These are phyloP conservation scores for Arbutus unedo DNA, from an alignment of 148 eudicot species.

Conservation along the genomic window DNA sequence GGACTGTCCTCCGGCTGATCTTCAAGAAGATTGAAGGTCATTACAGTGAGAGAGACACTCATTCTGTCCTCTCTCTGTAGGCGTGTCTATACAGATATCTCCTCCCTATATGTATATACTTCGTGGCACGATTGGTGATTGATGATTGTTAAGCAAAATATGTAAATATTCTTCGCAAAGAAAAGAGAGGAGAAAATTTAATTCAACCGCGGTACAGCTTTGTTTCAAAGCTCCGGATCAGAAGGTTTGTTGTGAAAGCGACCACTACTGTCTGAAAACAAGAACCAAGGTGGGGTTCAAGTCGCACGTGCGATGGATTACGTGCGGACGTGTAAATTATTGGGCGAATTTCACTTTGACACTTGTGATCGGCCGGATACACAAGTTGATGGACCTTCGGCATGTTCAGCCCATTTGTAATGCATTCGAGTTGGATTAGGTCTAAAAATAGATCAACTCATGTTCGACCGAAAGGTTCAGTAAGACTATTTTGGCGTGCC, in stretches of 20 bases:
- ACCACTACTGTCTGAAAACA: neutral
- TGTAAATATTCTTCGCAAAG: neutral
- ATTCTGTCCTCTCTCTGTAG: conserved; percentile 30
- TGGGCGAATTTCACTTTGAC: too few species aligned
- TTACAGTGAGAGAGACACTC: conserved; percentile 82
- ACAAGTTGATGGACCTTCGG: too few species aligned
- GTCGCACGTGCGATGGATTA: neutral
- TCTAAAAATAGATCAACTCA: too few species aligned
- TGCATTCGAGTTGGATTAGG: too few species aligned
- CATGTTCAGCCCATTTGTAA: too few species aligned
- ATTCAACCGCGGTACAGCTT: neutral
- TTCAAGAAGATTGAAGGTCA: conserved; percentile 92
- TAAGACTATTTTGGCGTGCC: too few species aligned
- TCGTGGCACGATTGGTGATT: too few species aligned
- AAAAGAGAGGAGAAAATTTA: neutral
- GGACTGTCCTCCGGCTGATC: conserved; percentile 78
- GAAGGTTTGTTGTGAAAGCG: neutral
- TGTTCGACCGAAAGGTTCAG: too few species aligned
- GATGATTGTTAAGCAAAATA: neutral
- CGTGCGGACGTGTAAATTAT: neutral
- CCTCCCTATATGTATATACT: neutral
- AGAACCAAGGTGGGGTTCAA: conserved; percentile 5
- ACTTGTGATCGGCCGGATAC: too few species aligned
- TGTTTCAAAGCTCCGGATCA: neutral
- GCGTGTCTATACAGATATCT: neutral